Evolutionary conservation across 257 asterid genomes (phyloP), one percentile per base, ranked within the genome.

Genomic region (Linaria vulgaris): DNA sequence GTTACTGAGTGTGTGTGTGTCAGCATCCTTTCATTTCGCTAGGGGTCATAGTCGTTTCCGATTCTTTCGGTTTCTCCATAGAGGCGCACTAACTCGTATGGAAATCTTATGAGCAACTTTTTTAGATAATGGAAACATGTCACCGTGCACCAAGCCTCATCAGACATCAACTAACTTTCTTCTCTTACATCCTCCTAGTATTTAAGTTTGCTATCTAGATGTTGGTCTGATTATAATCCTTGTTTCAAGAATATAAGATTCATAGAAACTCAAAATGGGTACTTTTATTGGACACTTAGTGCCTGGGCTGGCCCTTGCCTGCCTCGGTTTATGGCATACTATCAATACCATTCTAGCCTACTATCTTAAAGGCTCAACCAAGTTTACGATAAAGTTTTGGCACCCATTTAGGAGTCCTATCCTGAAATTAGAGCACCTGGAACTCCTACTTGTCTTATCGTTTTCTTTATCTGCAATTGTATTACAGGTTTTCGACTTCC

Each of bases 311-410:
- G 87, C 85, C 56, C 81, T 90, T 55, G 78, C 83, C 64, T 68
- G 70, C 67, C 91, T 90, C 52, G 97, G 97, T 48, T 63, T 85
- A 23, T 83, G 94, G 91, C 97, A 90, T 72, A 58, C 74, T 3
- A 61, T 78, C 52, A 90, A 87, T 79, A 73, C 86, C 34, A 65
- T 83, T 22, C 71, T 60, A 34, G 50, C 62, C 21, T 81, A 76
- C 75, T 74, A 72, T 60, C 75, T 47, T 16, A 78, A 47, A 53
- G 91, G 84, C 72, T 61, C 84, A 12, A 51, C 68, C 67, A 84
- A 83, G 48, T 90, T 90, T 69, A 72, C 54, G 38, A 48, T 81
- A 57, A 81, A 80, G 69, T 78, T 80, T 67, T 87, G 94, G 95
- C 72, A 86, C 80, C 94, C 90, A 47, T 58, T 87, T 19, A 78